Conservation (phyloP, 805 yeast species). For the Saccharomycopsis sp. region DNA sequence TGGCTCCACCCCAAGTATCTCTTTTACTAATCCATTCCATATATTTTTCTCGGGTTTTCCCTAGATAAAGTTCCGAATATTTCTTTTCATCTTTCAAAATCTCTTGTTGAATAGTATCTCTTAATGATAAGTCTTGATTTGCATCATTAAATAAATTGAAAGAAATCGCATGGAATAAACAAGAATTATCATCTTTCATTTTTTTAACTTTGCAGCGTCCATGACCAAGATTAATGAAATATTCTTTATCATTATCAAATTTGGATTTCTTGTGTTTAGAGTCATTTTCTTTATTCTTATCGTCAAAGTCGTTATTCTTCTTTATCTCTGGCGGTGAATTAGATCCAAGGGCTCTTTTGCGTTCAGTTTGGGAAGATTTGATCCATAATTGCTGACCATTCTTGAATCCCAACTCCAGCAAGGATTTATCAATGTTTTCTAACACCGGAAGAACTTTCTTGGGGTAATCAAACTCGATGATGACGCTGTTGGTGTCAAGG, state of each 20-base stretch:
- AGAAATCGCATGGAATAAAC: slow-evolving; percentile 58
- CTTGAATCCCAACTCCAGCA: slow-evolving; percentile 5
- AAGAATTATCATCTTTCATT: slow-evolving; percentile 71
- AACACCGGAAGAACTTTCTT: slow-evolving; percentile 4
- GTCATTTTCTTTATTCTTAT: too few species aligned
- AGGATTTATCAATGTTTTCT: neutral
- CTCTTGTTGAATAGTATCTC: slow-evolving; percentile 40
- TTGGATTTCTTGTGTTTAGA: neutral
- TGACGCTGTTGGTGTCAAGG: too few species aligned
- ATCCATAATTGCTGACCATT: slow-evolving; percentile 12
- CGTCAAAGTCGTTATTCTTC: neutral
- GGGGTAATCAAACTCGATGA: slow-evolving; percentile 5
- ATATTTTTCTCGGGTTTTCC: slow-evolving; percentile 38
- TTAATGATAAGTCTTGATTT: slow-evolving; percentile 36
- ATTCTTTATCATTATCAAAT: neutral
- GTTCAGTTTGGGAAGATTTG: too few species aligned
- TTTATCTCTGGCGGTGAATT: neutral
- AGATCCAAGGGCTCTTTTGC: too few species aligned
- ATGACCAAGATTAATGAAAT: too few species aligned
- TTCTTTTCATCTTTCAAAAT: slow-evolving; percentile 33
- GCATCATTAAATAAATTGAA: slow-evolving; percentile 37
- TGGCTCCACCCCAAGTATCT: slow-evolving; percentile 78
- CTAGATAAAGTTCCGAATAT: slow-evolving; percentile 50
- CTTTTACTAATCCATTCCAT: slow-evolving; percentile 48
- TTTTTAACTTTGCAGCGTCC: slow-evolving; percentile 29